Conservation (phyloP, 2,329 filamentous ascomycete species). For the Bimuria novae-zelandiae region DNA sequence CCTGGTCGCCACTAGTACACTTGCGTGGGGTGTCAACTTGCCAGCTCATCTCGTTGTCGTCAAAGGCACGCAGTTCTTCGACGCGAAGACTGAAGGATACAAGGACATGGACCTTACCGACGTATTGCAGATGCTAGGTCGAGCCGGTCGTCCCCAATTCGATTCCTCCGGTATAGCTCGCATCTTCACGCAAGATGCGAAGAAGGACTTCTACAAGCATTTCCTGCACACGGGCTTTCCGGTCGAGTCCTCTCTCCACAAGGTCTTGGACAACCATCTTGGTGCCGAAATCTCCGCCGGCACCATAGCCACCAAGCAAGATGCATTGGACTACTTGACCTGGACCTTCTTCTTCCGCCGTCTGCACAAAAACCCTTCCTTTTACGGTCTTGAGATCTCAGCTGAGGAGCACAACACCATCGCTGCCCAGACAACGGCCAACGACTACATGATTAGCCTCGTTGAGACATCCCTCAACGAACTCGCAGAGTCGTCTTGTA, state of each 20-base stretch:
- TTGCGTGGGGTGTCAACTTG: constrained; percentile 97
- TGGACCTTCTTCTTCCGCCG: constrained; percentile 99
- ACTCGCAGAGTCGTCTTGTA: constrained; percentile 81
- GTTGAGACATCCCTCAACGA: constrained; percentile 85
- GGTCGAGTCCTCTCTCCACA: constrained; percentile 94
- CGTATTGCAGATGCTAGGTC: constrained; percentile 95
- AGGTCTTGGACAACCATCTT: constrained; percentile 95
- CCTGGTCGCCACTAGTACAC: constrained; percentile 89
- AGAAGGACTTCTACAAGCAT: constrained; percentile 99
- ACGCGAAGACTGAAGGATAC: constrained; percentile 96
- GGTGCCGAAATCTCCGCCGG: constrained; percentile 92
- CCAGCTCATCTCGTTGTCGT: constrained; percentile 96
- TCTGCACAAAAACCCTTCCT: constrained; percentile 96
- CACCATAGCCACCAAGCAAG: constrained; percentile 92
- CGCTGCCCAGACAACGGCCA: constrained; percentile 81
- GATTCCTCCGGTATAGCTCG: constrained; percentile 93
- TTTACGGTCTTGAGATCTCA: constrained; percentile 93
- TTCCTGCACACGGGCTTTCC: constrained; percentile 98
- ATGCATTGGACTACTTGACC: constrained; percentile 94
- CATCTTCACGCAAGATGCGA: constrained; percentile 95
- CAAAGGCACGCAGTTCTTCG: constrained; percentile 97
- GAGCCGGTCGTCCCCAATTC: constrained; percentile 94
- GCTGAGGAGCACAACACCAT: constrained; percentile 90
- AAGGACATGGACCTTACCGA: constrained; percentile 99
- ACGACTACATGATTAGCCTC: constrained; percentile 92